Evolutionary conservation across 2,329 filamentous ascomycete species (phyloP).

Genomic region (Gnomoniopsis sp.): DNA sequence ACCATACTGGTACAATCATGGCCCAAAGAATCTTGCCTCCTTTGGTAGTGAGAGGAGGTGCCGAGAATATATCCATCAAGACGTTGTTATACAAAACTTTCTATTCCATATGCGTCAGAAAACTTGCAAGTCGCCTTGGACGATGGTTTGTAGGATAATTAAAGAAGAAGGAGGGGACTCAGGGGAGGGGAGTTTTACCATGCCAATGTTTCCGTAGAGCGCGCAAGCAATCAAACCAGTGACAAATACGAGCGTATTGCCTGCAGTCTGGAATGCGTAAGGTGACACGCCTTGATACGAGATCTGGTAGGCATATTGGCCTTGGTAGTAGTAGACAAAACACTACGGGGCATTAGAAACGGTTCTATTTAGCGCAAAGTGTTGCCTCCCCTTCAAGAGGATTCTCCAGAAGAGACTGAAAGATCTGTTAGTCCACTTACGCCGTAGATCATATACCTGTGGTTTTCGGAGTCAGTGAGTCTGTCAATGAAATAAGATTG

Average conservation of each 20-base stretch:
- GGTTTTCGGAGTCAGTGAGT: too few relatives aligned
- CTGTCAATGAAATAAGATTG: too few relatives aligned
- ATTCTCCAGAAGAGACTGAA: neutral
- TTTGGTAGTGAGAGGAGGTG: conserved; percentile 42
- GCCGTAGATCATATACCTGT: conserved; percentile 35
- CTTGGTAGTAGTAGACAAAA: conserved; percentile 6
- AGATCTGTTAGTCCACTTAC: neutral
- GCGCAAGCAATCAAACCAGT: conserved; percentile 40
- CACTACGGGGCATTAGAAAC: neutral
- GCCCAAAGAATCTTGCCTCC: conserved; percentile 47
- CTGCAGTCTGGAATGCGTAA: conserved; percentile 38
- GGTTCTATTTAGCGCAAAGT: neutral
- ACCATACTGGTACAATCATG: conserved; percentile 36
- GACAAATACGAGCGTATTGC: conserved; percentile 38
- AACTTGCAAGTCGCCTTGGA: neutral
- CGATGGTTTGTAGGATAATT: too few relatives aligned
- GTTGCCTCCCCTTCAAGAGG: too few relatives aligned
- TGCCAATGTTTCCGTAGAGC: conserved; percentile 49
- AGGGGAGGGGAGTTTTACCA: conserved; percentile 21
- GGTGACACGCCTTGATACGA: conserved; percentile 11
- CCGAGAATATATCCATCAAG: conserved; percentile 42
- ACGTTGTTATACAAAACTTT: conserved; percentile 50
- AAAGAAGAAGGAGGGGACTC: too few relatives aligned
- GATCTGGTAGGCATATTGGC: conserved; percentile 1
- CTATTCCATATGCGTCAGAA: neutral